Evolutionary conservation across 164 flowering plant genomes (phyloP), one percentile per base, ranked within the genome.

Genomic region (Tetrastigma voinierianum): DNA sequence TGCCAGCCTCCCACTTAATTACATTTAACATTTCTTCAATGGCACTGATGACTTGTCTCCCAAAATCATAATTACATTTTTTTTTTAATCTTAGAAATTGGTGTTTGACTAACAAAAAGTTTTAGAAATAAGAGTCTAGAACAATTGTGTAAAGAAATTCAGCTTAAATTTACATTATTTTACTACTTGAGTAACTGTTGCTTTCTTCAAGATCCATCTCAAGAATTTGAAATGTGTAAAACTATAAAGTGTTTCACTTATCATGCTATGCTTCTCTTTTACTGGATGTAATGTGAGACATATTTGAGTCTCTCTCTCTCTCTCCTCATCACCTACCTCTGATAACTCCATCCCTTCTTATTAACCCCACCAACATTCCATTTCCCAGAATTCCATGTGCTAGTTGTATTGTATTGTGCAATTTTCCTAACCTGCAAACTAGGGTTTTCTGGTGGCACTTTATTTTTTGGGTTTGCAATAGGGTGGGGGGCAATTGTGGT

Each of bases 281-380:
- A 69, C 69, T 57, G 52, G 16, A 59, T 65, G 71, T 51, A 62
- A 59, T 67, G 67, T 45, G 55, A 59, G 62, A 69, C 59, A 55
- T 61, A 4, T 32, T 13, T 10, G 32, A 21, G 24, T 14, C 16
- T 51, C 57, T 13, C 19, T n/a, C n/a, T n/a, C n/a, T 63, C 51
- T 60, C 63, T 63, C 64, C 59, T 62, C 65, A 63, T 69, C 65
- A 77, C 78, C 83, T 72, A 80, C 76, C 78, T 24, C 77, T 74
- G 78, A 77, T 69, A 77, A 74, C 66, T 69, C 74, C 71, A 66
- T 67, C 40, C 71, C 73, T 51, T 69, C 71, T 66, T 59, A 53
- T 65, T 65, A 54, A 58, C 44, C 66, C 70, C 69, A 69, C 55
- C 68, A 46, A 66, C 74, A 70, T 53, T 45, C 52, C 57, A 46